A percentile compares a stretch with the other conserved stretches of the same genome.
Evolutionary conservation across 2,329 filamentous ascomycete genomes (phyloP).

Genomic region (Sporothrix protearum): DNA sequence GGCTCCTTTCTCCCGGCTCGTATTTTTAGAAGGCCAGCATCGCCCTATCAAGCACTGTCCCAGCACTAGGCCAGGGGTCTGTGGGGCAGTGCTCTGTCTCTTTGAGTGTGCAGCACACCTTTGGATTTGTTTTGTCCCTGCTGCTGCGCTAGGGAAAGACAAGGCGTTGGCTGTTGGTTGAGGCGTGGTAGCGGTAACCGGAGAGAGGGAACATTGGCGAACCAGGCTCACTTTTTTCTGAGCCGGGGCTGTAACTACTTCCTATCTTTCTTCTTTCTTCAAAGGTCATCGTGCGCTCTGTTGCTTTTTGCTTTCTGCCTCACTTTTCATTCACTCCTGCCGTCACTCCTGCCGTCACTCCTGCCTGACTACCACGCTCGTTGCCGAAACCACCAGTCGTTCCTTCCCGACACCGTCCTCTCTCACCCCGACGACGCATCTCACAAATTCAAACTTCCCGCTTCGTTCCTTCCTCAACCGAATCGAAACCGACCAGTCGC

Average conservation of each 20-base stretch:
- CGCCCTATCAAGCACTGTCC: neutral
- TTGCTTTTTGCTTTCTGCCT: neutral
- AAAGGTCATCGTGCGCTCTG: neutral
- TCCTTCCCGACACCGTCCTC: neutral
- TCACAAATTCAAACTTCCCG: neutral
- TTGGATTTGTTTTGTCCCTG: neutral
- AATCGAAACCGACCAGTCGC: neutral
- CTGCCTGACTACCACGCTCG: neutral
- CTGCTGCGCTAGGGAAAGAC: neutral
- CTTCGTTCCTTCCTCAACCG: constrained; percentile 6
- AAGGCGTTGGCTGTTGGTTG: neutral
- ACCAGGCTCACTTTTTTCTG: neutral
- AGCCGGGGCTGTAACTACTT: neutral
- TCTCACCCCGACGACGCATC: no score
- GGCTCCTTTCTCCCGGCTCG: neutral
- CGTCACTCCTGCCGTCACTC: constrained; percentile 1
- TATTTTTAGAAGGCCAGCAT: neutral
- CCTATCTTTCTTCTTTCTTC: neutral
- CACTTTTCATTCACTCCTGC: neutral
- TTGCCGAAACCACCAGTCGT: neutral
- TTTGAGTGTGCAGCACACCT: neutral
- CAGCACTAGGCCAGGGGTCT: constrained; percentile 14
- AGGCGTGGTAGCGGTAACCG: constrained; percentile 1
- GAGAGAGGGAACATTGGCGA: neutral
- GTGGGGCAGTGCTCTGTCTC: constrained; percentile 13